These are phyloP conservation scores for Pyricularia sp. DNA, from an alignment of 2,329 filamentous ascomycete genomes.

Conservation along the genomic window DNA sequence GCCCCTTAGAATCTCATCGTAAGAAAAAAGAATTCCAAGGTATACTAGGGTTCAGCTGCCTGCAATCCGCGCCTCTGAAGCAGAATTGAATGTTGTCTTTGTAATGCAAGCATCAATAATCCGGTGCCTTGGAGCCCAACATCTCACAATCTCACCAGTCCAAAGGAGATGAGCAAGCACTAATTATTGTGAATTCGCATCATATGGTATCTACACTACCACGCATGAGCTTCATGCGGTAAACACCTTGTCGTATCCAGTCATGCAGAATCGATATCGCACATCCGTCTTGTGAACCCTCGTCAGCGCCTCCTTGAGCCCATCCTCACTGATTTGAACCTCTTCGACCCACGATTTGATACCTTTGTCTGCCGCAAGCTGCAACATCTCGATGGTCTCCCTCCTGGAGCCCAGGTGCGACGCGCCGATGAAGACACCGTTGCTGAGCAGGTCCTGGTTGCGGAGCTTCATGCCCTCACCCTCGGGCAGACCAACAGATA, in stretches of 20 bases:
- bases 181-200: background rate
- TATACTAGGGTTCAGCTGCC: too few relatives aligned
- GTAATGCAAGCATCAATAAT: background rate
- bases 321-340: slow-evolving; percentile 60
- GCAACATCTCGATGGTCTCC: slow-evolving; percentile 60
- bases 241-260: slow-evolving; percentile 56
- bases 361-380: slow-evolving; percentile 56
- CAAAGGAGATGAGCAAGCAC: background rate
- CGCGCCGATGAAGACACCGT: slow-evolving; percentile 36
- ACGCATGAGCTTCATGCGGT: slow-evolving; percentile 18
- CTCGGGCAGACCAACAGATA: slow-evolving; percentile 69
- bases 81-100: background rate
- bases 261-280: slow-evolving; percentile 63
- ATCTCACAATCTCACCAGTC: too few relatives aligned
- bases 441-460: slow-evolving; percentile 20
- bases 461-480: slow-evolving; percentile 58
- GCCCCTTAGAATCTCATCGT: background rate
- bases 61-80: too few relatives aligned
- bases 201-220: background rate
- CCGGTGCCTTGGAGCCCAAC: too few relatives aligned
- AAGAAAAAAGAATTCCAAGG: background rate
- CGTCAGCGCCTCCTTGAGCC: slow-evolving; percentile 55
- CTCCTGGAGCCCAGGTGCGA: slow-evolving; percentile 58
- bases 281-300: slow-evolving; percentile 59
- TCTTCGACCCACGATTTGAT: slow-evolving; percentile 60